Evolutionary conservation across 257 asterid genomes (phyloP).

Genomic region (Fraxinus excelsior): DNA sequence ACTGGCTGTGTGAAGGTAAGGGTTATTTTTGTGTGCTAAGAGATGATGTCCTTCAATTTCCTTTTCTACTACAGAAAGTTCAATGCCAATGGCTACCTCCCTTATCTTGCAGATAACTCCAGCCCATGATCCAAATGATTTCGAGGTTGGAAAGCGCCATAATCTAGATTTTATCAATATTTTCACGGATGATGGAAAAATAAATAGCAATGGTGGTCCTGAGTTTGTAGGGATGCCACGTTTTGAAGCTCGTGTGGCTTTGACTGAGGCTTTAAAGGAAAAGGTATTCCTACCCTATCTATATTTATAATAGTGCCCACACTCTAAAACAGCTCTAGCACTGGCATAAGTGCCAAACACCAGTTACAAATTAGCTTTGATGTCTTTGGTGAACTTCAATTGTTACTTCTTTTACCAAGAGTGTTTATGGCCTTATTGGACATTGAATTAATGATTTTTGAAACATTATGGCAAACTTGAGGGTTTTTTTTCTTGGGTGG

Average conservation of each 20-base stretch:
- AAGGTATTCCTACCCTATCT: slow-evolving; percentile 43
- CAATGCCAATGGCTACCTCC: slow-evolving; percentile 24
- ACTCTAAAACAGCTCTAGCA: background rate
- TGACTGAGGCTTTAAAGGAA: slow-evolving; percentile 72
- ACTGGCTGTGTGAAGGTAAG: slow-evolving; percentile 98
- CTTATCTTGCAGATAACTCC: slow-evolving; percentile 81
- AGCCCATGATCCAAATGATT: slow-evolving; percentile 99
- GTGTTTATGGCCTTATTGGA: background rate
- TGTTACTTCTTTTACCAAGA: background rate
- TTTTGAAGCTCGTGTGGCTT: slow-evolving; percentile 81
- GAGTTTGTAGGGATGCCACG: slow-evolving; percentile 84
- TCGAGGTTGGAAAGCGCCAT: slow-evolving; percentile 96
- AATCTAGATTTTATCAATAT: slow-evolving; percentile 78
- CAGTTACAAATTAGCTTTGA: slow-evolving; percentile 21
- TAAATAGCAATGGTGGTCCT: slow-evolving; percentile 82
- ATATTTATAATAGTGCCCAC: background rate
- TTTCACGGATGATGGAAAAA: slow-evolving; percentile 91
- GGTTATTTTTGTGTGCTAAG: slow-evolving; percentile 16
- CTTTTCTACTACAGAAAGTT: slow-evolving; percentile 17
- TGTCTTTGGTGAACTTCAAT: background rate
- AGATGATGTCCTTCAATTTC: slow-evolving; percentile 2
- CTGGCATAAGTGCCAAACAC: slow-evolving; percentile 17
- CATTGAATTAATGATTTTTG: background rate
- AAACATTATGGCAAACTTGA: background rate
- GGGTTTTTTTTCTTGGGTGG: background rate